phyloP scores from a whole-genome alignment of 2,329 filamentous ascomycete species.

The Fusarium sp. region DNA sequence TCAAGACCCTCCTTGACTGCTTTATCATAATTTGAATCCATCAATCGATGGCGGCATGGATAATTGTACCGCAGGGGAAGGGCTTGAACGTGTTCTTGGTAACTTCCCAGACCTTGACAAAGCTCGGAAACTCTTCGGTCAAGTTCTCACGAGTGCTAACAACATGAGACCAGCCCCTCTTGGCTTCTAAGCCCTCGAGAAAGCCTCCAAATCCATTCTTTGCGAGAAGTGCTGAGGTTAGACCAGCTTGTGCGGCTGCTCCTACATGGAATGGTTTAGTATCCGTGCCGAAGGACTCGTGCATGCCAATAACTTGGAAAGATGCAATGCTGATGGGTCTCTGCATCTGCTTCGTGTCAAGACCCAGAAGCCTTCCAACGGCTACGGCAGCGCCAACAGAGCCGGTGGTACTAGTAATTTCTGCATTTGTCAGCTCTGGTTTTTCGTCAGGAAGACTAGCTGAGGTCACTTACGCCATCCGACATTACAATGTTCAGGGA shows the following conservation, averaged over 20 bases:
- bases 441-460: neutral
- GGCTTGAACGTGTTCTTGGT: constrained; percentile 10
- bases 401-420: constrained; percentile 7
- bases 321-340: constrained; percentile 11
- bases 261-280: constrained; percentile 16
- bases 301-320: constrained; percentile 13
- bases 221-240: constrained; percentile 5
- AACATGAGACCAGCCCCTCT: constrained; percentile 9
- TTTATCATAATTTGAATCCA: constrained; percentile 9
- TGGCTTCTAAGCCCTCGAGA: neutral
- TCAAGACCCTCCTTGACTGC: neutral
- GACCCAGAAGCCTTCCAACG: neutral
- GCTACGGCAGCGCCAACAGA: constrained; percentile 12
- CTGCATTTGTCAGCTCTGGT: neutral
- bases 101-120: constrained; percentile 1
- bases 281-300: constrained; percentile 6
- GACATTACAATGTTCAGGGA: constrained; percentile 8
- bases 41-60: constrained; percentile 14
- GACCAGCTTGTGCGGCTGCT: constrained; percentile 7
- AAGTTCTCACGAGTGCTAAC: constrained; percentile 2
- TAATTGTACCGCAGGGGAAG: constrained; percentile 4
- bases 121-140: constrained; percentile 1
- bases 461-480: constrained; percentile 7
- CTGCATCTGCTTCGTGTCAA: constrained; percentile 10
- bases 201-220: constrained; percentile 13